Base-by-base conservation (phyloP, 2,329 filamentous ascomycete species). In the Trichophyton benhamiae region DNA sequence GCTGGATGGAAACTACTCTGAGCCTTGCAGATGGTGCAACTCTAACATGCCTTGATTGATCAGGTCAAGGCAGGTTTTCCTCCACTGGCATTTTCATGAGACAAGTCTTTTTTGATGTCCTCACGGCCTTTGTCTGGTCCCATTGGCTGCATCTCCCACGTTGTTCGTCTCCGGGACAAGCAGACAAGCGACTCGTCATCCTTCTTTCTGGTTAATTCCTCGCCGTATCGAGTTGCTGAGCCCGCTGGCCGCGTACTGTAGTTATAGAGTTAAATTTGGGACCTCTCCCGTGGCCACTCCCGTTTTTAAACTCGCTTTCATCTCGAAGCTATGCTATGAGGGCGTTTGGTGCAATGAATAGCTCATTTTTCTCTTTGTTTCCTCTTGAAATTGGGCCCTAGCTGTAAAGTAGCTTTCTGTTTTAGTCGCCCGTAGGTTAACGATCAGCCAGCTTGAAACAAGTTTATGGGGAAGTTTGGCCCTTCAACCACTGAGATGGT, bases 41-140 rank as follows among this genome's bases (percentile, higher is more conserved):
- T 53, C 49, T 30, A 53, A 53, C 49, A 15, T 53, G 49, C n/a
- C 49, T 53, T n/a, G 49, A 53, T 53, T n/a, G 49, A 53, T 53
- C 22, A 53, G 46, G 33, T 13, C 33, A 13, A 13, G 33, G 8
- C 9, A 44, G 27, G n/a, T 44, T 44, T n/a, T 44, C 41, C 15
- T 44, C 41, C n/a, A 15, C 41, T 17, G 6, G 13, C 41, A 7
- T 15, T 53, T 25, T 15, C 22, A 15, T 30, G 17, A n/a, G 49
- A 30, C 27, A 17, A 13, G 9, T 25, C 27, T 27, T 11, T 13
- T 30, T 30, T 30, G 5, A 6, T 6, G 0, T 30, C 5, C 27
- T 7, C 5, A 8, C 1, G 3, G 33, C 9, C 33, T 13, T 38
- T 38, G 33, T 38, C 33, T 38, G 33, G 49, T 25, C 49, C 15